Evolutionary conservation across 495 filamentous ascomycete species (phyloP).

Genomic region (Apodospora peruviana): DNA sequence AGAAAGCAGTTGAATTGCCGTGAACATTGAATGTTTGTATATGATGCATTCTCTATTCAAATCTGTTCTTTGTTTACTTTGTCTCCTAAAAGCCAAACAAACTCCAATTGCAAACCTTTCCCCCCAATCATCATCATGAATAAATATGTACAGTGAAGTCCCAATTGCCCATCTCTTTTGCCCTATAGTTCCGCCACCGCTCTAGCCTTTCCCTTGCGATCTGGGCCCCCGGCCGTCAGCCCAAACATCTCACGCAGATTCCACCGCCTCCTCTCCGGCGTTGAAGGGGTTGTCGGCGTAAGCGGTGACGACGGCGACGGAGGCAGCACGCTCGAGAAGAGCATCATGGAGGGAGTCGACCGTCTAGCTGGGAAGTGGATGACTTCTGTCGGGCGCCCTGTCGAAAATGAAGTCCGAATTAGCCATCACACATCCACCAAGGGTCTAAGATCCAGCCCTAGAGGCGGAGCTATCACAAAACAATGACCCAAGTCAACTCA

Average conservation of each 20-base stretch:
- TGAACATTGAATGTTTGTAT: too few relatives aligned
- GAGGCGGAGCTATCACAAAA: not conserved
- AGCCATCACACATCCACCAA: too few relatives aligned
- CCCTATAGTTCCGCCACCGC: not conserved
- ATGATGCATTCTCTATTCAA: too few relatives aligned
- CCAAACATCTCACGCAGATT: conserved; percentile 16
- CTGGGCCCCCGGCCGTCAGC: conserved; percentile 7
- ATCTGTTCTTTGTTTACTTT: too few relatives aligned
- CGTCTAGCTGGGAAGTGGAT: conserved; percentile 9
- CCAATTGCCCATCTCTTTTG: not conserved
- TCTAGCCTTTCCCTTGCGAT: conserved; percentile 6
- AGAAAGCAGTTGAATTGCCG: too few relatives aligned
- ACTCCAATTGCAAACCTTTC: not conserved
- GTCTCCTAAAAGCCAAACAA: not conserved
- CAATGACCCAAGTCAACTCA: conserved; percentile 7
- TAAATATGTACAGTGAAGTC: not conserved
- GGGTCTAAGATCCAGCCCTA: too few relatives aligned
- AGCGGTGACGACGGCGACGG: not conserved
- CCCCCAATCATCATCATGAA: not conserved
- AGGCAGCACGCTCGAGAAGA: conserved; percentile 5
- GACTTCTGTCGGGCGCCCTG: conserved; percentile 19
- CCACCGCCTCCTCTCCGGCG: conserved; percentile 10
- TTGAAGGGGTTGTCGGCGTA: conserved; percentile 1
- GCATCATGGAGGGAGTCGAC: not conserved
- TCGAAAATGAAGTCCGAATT: not conserved